A percentile compares a stretch with the other conserved stretches of the same genome.
phyloP scores from a whole-genome alignment of 495 filamentous ascomycete genomes.

The Podospora pseudocomata region DNA sequence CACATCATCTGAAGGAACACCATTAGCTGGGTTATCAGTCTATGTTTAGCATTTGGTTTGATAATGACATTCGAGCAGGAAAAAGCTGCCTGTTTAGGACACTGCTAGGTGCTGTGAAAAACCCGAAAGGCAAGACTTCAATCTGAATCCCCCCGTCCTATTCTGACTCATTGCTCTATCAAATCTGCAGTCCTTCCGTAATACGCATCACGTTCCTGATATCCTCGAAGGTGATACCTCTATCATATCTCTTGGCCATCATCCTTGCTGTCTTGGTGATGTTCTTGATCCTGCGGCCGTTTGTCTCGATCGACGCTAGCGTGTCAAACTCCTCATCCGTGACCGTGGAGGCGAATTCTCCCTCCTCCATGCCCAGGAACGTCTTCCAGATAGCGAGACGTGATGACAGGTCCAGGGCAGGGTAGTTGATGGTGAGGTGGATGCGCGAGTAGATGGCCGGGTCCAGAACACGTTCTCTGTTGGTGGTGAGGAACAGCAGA shows the following conservation, averaged over 20 bases:
- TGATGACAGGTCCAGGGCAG: constrained; percentile 21
- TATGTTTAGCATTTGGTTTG: no score
- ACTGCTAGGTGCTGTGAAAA: no score
- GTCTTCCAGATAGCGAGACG: constrained; percentile 26
- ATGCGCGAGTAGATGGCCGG: constrained; percentile 49
- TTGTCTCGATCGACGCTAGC: constrained; percentile 27
- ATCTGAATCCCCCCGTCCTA: neutral
- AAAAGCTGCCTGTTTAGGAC: no score
- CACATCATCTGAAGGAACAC: neutral
- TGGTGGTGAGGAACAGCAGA: constrained; percentile 48
- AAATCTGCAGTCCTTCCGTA: constrained; percentile 20
- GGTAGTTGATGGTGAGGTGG: constrained; percentile 41
- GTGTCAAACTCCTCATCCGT: constrained; percentile 17
- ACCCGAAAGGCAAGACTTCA: neutral
- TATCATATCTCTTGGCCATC: constrained; percentile 21
- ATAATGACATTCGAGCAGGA: no score
- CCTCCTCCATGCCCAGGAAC: constrained; percentile 19
- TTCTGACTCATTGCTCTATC: neutral
- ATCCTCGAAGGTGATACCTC: constrained; percentile 16
- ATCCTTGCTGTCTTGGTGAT: constrained; percentile 30
- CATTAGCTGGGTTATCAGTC: no score
- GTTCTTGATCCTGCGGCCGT: constrained; percentile 23
- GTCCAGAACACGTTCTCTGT: constrained; percentile 40
- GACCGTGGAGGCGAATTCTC: constrained; percentile 6
- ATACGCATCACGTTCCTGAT: constrained; percentile 22